phyloP scores from a whole-genome alignment of 345 rosid genomes.

The Firmiana major region DNA sequence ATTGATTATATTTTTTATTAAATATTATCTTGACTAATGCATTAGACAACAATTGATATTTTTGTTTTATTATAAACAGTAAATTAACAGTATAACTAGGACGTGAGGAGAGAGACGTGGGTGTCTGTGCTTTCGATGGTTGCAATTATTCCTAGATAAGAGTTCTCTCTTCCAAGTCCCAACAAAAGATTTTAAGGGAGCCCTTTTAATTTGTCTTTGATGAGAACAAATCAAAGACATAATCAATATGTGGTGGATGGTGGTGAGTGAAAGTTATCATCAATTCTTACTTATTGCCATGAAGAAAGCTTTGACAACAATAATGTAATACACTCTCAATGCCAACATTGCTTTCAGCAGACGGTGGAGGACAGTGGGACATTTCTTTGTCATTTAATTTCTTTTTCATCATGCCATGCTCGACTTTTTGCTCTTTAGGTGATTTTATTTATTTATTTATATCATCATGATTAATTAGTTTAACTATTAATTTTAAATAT shows the following conservation, averaged over 20 bases:
- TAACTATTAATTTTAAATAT: too few species aligned
- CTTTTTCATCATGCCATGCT: slow-evolving; percentile 8
- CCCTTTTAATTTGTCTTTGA: slow-evolving; percentile 18
- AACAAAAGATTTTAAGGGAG: slow-evolving; percentile 21
- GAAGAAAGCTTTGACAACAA: slow-evolving; percentile 35
- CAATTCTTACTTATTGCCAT: slow-evolving; percentile 36
- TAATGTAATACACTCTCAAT: not conserved
- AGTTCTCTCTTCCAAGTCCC: slow-evolving; percentile 34
- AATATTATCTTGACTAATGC: too few species aligned
- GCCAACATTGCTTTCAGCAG: slow-evolving; percentile 32
- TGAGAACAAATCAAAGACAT: slow-evolving; percentile 16
- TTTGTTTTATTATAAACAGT: too few species aligned
- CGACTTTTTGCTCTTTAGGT: not conserved
- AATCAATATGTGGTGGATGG: not conserved
- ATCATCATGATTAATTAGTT: not conserved
- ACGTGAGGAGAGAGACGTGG: slow-evolving; percentile 3
- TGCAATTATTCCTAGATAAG: slow-evolving; percentile 22
- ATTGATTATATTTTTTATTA: too few species aligned
- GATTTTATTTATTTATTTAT: not conserved
- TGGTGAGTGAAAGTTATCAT: slow-evolving; percentile 1
- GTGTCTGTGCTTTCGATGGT: slow-evolving; percentile 18
- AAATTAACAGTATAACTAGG: not conserved
- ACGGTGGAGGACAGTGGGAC: slow-evolving; percentile 24
- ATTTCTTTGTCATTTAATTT: slow-evolving; percentile 8
- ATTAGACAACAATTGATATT: too few species aligned